Conservation (phyloP, 345 rosid species). For the Atalantia buxifolia region DNA sequence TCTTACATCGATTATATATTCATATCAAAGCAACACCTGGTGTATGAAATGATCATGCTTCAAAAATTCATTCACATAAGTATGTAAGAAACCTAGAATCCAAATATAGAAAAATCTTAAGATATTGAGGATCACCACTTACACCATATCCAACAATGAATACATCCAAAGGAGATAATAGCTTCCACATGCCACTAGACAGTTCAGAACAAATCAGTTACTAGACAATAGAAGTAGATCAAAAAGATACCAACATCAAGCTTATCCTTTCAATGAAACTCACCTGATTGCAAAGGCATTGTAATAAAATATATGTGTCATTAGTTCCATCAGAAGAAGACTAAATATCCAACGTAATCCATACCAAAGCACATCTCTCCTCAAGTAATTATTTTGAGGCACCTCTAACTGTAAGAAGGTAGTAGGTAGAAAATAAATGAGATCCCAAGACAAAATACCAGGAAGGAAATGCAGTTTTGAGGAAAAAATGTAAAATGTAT, state of each 20-base stretch:
- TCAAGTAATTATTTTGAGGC: slow-evolving; percentile 62
- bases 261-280: slow-evolving; percentile 14
- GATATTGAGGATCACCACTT: slow-evolving; percentile 27
- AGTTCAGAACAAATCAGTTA: slow-evolving; percentile 9
- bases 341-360: slow-evolving; percentile 78
- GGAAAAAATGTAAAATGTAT: background rate
- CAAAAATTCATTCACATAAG: background rate
- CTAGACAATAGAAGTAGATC: background rate
- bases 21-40: background rate
- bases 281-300: slow-evolving; percentile 92
- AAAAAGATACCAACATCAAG: background rate
- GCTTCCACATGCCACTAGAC: slow-evolving; percentile 79
- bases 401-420: slow-evolving; percentile 50
- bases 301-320: slow-evolving; percentile 75
- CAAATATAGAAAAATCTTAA: background rate
- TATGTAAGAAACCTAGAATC: background rate
- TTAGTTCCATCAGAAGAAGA: slow-evolving; percentile 71
- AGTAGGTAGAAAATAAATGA: background rate
- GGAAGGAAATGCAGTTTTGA: background rate
- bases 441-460: background rate
- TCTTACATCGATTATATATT: background rate
- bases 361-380: slow-evolving; percentile 51
- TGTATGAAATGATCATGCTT: background rate
- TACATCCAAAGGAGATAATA: slow-evolving; percentile 76
- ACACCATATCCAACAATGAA: slow-evolving; percentile 94